Base-by-base conservation (phyloP, 129 eudicot species). In the Smallanthus sonchifolius region DNA sequence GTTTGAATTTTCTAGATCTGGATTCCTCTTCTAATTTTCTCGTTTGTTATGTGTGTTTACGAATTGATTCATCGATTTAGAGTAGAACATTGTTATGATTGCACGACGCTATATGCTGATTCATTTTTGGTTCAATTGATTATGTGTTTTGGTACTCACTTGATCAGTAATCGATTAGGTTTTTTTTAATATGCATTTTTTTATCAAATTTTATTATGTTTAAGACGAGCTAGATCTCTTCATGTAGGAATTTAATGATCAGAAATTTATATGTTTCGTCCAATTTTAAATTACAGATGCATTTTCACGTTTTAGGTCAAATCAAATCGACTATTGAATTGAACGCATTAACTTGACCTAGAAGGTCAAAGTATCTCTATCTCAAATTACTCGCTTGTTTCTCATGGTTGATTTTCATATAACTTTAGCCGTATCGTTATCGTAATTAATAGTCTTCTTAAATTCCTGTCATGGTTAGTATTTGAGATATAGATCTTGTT, bases 1-100 rank as follows among this genome's bases (percentile, higher is more conserved):
- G 81, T 77, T 69, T 77, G 39, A 69, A 9, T 67, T 67, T 56
- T 34, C 16, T 42, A 55, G 69, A 76, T 55, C 80, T 67, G 60
- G 37, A 65, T 67, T 44, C 40, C 0, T 67, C n/a, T 51, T 43
- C 38, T 11, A 24, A 0, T 45, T 11, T 55, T 2, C 0, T 4
- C 28, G 9, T 17, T 38, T 32, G 14, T 45, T 42, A 9, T 9
- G 4, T 3, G 24, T 4, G n/a, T 32, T 42, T 7, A 68, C 39
- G 17, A 32, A 32, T 56, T 42, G 8, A 54, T 54, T 57, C 14
- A 6, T 65, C 9, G 9, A 38, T 14, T 38, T 48, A 17, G 63
- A 16, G 35, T 61, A 72, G 38, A 30, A 16, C 2, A 45, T 73
- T 14, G 16, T 11, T 7, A 11, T 42, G 10, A 32, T 45, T 2